Evolutionary conservation across 148 eudicot species (phyloP), one percentile per base, ranked within the genome.

Genomic region (Camellia lanceoleosa): DNA sequence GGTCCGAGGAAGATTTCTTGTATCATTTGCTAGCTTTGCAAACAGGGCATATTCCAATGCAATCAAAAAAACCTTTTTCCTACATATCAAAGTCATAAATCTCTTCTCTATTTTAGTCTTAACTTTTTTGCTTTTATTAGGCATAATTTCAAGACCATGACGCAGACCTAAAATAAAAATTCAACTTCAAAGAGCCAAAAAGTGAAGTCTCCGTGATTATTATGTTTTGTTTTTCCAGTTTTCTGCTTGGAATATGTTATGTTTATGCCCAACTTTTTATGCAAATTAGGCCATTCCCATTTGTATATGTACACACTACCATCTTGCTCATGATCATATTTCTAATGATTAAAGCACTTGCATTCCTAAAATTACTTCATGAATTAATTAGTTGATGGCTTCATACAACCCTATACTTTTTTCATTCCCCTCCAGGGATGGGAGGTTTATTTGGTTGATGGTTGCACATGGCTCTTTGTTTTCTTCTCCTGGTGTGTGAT

Each of bases 231-330:
- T 1, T 71, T 71, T 71, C 59, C 74, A 51, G 19, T 20, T 49
- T 47, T 71, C 59, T 0, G 5, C 58, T 51, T 51, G 59, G 74
- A 71, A 49, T 51, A 49, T 20, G 20, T 51, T 7, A 5, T 51
- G 16, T 54, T 69, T 46, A 46, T 71, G 74, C 42, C 51, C 55
- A 71, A n/a, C 74, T 51, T 71, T 71, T 38, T 42, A 19, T 19
- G 43, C 20, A n/a, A 14, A 71, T 20, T 71, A 8, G 42, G 19
- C 55, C 18, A 13, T 71, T 51, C 74, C 59, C 58, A 0, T 16
- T 12, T 51, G 12, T 11, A 49, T 51, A 14, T 19, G 23, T 47
- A 72, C 19, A 72, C 51, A 47, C n/a, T 52, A 52, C 44, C 61
- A 23, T 13, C n/a, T 38, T 23, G 18, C 38, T 20, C 67, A 63